A percentile compares a stretch with the other conserved stretches of the same genome.
Evolutionary conservation across 805 yeast species (phyloP).

Genomic region (Saccharomyces paradoxus): DNA sequence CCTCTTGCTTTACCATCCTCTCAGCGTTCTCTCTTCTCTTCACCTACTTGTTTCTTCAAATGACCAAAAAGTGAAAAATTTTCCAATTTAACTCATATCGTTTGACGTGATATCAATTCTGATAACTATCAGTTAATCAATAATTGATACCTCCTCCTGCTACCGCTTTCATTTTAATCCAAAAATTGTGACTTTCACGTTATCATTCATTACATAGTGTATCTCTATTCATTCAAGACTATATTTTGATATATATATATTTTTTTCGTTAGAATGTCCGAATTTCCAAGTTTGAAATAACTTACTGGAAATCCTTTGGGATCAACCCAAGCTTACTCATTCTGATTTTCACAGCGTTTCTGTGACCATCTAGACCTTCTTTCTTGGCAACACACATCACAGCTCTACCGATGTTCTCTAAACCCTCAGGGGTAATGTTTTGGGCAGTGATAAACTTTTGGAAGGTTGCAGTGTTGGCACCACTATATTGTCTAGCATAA

Average conservation of each 20-base stretch:
- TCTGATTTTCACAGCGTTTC: conserved; percentile 92
- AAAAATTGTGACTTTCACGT: neutral
- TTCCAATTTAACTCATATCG: neutral
- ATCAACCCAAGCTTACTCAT: conserved; percentile 70
- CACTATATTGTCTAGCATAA: conserved; percentile 93
- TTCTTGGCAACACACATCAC: conserved; percentile 93
- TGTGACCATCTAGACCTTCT: conserved; percentile 95
- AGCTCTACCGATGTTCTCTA: conserved; percentile 85
- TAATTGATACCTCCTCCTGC: neutral
- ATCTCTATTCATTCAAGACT: neutral
- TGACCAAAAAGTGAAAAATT: conserved; percentile 1
- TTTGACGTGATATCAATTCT: neutral
- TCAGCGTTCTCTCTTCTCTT: neutral
- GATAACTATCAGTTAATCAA: neutral
- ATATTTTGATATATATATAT: neutral
- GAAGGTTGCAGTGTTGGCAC: conserved; percentile 93
- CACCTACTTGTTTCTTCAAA: neutral
- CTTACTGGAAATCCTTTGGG: conserved; percentile 27
- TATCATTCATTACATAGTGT: neutral
- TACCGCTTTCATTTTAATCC: neutral
- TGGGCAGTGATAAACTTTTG: conserved; percentile 93
- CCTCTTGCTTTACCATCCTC: neutral
- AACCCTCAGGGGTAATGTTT: conserved; percentile 78
- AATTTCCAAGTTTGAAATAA: neutral
- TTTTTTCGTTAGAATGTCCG: neutral